phyloP scores from a whole-genome alignment of 2,329 filamentous ascomycete species.

The Xylaria sp. region DNA sequence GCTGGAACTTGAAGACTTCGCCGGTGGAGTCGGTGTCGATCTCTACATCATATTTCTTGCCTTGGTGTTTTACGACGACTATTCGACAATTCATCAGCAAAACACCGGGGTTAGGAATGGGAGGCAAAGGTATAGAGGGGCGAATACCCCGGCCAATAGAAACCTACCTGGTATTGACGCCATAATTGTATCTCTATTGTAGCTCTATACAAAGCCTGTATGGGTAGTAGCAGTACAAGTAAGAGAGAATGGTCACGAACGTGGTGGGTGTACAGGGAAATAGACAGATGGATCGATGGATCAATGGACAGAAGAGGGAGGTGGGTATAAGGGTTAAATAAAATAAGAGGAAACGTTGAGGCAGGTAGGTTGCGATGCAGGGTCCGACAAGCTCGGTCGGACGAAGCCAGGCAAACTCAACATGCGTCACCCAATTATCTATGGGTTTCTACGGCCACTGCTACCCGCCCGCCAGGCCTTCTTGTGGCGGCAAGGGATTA shows the following conservation, averaged over 20 bases:
- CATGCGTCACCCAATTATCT: slow-evolving; percentile 43
- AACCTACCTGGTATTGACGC: slow-evolving; percentile 42
- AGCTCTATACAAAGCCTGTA: background rate
- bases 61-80: slow-evolving; percentile 95
- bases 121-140: slow-evolving; percentile 12
- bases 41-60: slow-evolving; percentile 94
- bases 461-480: no score
- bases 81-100: slow-evolving; percentile 39
- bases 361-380: background rate
- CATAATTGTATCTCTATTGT: slow-evolving; percentile 40
- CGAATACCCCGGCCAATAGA: background rate
- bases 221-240: background rate
- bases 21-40: slow-evolving; percentile 85
- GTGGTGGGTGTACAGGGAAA: background rate
- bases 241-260: background rate
- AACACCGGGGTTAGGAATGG: background rate
- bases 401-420: slow-evolving; percentile 36
- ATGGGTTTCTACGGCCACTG: slow-evolving; percentile 38
- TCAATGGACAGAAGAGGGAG: background rate
- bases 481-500: background rate
- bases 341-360: background rate
- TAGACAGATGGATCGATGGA: background rate
- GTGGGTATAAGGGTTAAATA: background rate
- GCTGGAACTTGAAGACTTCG: slow-evolving; percentile 94
- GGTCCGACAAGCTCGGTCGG: background rate